Conservation (phyloP, 2,329 filamentous ascomycete species). For the Cercospora nicotianae region DNA sequence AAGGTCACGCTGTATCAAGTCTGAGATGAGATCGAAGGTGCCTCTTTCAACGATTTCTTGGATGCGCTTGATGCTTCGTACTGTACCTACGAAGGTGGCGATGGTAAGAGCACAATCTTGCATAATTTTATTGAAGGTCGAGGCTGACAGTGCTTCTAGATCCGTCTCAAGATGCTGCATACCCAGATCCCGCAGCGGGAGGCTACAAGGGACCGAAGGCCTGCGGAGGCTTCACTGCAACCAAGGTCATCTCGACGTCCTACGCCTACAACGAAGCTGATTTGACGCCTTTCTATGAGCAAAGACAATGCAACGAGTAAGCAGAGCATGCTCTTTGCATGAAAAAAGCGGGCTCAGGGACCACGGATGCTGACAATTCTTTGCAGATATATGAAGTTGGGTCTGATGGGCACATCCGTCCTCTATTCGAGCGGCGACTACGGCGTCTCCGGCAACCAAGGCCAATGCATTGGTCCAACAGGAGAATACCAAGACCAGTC, state of each 20-base stretch:
- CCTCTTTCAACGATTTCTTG: constrained; percentile 42
- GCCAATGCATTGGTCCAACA: constrained; percentile 23
- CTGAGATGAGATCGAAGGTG: constrained; percentile 36
- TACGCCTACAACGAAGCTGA: constrained; percentile 49
- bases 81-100: constrained; percentile 37
- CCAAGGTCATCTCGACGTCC: constrained; percentile 57
- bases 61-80: constrained; percentile 51
- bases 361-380: no score
- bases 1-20: constrained; percentile 50
- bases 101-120: constrained; percentile 22
- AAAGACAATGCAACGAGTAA: constrained; percentile 56
- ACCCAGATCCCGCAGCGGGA: constrained; percentile 45
- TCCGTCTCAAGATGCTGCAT: constrained; percentile 45
- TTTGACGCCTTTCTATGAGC: constrained; percentile 50
- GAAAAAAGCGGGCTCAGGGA: no score
- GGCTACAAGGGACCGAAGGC: constrained; percentile 43
- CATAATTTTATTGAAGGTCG: background rate
- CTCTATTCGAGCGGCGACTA: constrained; percentile 55
- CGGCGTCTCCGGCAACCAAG: constrained; percentile 36
- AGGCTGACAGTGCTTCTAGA: constrained; percentile 1
- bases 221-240: constrained; percentile 49
- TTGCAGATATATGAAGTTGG: constrained; percentile 53
- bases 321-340: background rate
- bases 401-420: constrained; percentile 49
- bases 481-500: constrained; percentile 33